Conservation (phyloP, 805 yeast genomes). For the Zygoascus bituminiphila region DNA sequence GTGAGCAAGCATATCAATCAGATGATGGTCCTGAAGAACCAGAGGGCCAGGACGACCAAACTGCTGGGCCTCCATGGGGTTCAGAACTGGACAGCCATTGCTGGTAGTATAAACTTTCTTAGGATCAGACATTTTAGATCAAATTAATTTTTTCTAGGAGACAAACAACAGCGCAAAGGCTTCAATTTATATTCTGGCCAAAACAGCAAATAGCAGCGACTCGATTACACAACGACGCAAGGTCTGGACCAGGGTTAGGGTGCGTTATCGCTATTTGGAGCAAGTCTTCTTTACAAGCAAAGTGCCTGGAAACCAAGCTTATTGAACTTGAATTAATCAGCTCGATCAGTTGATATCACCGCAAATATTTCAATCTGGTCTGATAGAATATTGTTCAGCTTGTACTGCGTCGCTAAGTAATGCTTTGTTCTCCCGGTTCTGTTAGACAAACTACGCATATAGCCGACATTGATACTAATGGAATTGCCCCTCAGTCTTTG, state of each 20-base stretch:
- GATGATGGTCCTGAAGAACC: constrained; percentile 69
- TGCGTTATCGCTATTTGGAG: no score
- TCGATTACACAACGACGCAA: neutral
- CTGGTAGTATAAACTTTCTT: constrained; percentile 35
- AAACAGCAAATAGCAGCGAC: neutral
- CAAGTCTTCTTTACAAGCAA: no score
- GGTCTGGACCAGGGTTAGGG: neutral
- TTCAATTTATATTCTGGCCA: neutral
- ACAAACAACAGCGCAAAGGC: neutral
- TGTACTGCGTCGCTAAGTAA: no score
- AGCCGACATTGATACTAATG: no score
- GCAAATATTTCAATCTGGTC: no score
- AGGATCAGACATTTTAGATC: constrained; percentile 2
- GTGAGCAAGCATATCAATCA: constrained; percentile 76
- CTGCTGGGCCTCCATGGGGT: constrained; percentile 46
- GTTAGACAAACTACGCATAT: no score
- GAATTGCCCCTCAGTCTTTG: no score
- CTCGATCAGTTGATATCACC: no score
- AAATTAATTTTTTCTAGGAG: neutral
- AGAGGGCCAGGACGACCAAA: constrained; percentile 62
- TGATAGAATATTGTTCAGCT: no score
- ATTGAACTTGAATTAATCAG: no score
- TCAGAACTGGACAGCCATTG: constrained; percentile 46
- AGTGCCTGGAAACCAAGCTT: no score
- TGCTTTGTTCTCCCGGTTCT: no score